These are phyloP conservation scores for Saccharum officinarum DNA, from an alignment of 176 grass and related monocot species.

Conservation along the genomic window DNA sequence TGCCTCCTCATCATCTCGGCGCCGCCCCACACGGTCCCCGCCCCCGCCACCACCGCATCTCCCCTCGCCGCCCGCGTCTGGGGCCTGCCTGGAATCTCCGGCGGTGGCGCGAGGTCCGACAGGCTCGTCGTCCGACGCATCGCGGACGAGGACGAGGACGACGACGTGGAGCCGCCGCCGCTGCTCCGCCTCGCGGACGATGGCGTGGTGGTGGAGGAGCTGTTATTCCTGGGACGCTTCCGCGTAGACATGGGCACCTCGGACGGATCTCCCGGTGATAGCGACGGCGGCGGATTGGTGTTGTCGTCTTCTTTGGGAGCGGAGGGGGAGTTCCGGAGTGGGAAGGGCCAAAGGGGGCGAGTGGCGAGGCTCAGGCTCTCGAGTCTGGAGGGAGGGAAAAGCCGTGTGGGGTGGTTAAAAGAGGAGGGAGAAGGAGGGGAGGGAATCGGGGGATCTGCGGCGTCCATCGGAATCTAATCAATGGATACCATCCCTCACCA, in stretches of 20 bases:
- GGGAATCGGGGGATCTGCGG: slow-evolving; percentile 34
- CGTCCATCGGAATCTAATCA: slow-evolving; percentile 53
- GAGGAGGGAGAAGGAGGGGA: not conserved
- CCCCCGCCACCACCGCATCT: not conserved
- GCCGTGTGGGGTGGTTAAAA: slow-evolving; percentile 40
- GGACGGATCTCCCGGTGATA: not conserved
- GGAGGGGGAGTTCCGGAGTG: not conserved
- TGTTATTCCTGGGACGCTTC: slow-evolving; percentile 53
- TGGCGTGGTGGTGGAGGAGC: not conserved
- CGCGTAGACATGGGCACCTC: slow-evolving; percentile 37
- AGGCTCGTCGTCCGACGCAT: slow-evolving; percentile 64
- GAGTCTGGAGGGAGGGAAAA: not conserved
- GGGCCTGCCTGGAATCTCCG: not conserved
- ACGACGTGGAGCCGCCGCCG: not conserved
- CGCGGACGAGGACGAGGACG: not conserved
- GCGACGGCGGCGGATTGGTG: not conserved
- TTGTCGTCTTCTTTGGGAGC: not conserved
- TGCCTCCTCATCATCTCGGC: slow-evolving; percentile 40
- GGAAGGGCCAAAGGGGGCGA: not conserved
- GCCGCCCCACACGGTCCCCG: slow-evolving; percentile 1
- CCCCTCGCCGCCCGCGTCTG: slow-evolving; percentile 19
- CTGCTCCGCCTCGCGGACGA: not conserved
- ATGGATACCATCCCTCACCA: slow-evolving; percentile 7
- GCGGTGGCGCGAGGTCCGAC: slow-evolving; percentile 32
- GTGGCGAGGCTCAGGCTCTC: not conserved